Base-by-base conservation (phyloP, 768 basidiomycete genomes). In the Boletus subcaerulescens region DNA sequence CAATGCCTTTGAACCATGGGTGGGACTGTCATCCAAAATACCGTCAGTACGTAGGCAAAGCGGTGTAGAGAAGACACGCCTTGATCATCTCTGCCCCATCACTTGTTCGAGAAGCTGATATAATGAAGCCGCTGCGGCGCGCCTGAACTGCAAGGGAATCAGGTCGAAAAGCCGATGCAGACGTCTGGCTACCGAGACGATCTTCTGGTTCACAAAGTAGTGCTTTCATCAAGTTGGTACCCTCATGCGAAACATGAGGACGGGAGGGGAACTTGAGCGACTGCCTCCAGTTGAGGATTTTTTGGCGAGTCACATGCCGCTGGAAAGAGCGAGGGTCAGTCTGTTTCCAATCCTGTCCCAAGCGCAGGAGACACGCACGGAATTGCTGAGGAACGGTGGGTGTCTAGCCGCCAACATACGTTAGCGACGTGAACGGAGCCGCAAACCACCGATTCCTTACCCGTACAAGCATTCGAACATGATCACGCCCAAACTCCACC, bases 401-500 rank as follows among this genome's bases (percentile, higher is more conserved):
- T 89, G 96, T 40, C 93, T 95, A 46, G 45, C 33, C 48, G 46
- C 48, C 59, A 55, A 45, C 50, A 42, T 43, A 64, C 41, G 62
- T 70, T 66, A 65, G 56, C 59, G 57, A 58, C 50, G 53, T 52
- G 52, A 50, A 59, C 63, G 64, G 67, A 65, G 39, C 61, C 65
- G 55, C 57, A 51, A 69, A 59, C 49, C 18, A 61, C 63, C 51
- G 60, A 67, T 55, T 47, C 77, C 85, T 60, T 69, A 91, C 89
- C 90, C 91, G 65, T 93, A 95, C 70, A 97, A 77, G 69, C 91
- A 93, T 71, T 98, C 94, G 65, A 88, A 98, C 86, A 93, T 91
- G 69, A 99, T 98, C 51, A 97, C 89, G 13, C 94, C 95, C 44
- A 98, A 81, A 73, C 90, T 93, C 96, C 96, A 99, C 94, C 94